Evolutionary conservation across 768 basidiomycete genomes (phyloP).

Genomic region (Pulveroboletus sp.): DNA sequence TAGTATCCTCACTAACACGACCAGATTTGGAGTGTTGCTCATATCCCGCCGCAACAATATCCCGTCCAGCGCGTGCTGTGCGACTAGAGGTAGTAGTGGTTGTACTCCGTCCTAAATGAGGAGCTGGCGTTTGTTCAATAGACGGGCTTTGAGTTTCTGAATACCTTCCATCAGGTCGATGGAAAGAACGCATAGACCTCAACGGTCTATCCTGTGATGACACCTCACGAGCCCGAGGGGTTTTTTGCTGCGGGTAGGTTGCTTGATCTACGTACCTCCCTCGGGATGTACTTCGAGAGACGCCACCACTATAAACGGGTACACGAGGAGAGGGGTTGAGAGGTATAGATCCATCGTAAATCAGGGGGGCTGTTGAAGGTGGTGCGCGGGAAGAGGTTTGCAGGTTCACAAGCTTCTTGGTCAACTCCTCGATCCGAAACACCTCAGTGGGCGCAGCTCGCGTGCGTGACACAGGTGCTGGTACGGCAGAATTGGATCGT

Average conservation of each 20-base stretch:
- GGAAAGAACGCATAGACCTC: slow-evolving; percentile 59
- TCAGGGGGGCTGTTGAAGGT: slow-evolving; percentile 7
- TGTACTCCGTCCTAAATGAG: slow-evolving; percentile 34
- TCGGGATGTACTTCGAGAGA: slow-evolving; percentile 23
- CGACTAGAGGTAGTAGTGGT: slow-evolving; percentile 25
- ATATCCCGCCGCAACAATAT: slow-evolving; percentile 3
- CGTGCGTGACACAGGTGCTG: slow-evolving; percentile 11
- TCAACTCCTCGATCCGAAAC: slow-evolving; percentile 56
- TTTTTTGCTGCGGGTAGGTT: slow-evolving; percentile 17
- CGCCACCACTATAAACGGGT: slow-evolving; percentile 4
- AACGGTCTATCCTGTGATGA: slow-evolving; percentile 30
- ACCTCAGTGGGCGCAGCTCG: slow-evolving; percentile 34
- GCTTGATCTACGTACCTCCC: slow-evolving; percentile 12
- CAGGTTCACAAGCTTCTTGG: slow-evolving; percentile 51
- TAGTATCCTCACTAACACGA: slow-evolving; percentile 26
- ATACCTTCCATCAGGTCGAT: slow-evolving; percentile 38
- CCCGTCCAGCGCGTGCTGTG: slow-evolving; percentile 15
- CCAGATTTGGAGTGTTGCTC: slow-evolving; percentile 19
- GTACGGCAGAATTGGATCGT: slow-evolving; percentile 28
- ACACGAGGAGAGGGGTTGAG: slow-evolving; percentile 9
- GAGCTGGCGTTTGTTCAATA: slow-evolving; percentile 24
- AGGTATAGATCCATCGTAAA: slow-evolving; percentile 9
- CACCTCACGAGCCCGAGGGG: slow-evolving; percentile 17
- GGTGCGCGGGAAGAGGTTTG: slow-evolving; percentile 30
- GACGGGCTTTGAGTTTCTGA: slow-evolving; percentile 34